Base-by-base conservation (phyloP, 177 flowering plant species). In the Tripterygium wilfordii region DNA sequence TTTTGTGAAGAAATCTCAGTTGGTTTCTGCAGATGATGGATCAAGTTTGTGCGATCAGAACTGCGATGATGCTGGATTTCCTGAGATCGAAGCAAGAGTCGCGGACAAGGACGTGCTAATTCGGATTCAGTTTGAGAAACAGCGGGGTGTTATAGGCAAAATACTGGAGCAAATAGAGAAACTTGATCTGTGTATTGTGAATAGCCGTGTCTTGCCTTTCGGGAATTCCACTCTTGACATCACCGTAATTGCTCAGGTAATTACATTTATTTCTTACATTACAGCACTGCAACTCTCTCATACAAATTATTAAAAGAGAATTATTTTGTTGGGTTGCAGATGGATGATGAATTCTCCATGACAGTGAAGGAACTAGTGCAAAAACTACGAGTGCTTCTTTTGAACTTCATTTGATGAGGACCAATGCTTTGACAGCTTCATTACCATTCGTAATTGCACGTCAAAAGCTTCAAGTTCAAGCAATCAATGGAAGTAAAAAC, bases 51-150 rank as follows among this genome's bases (percentile, higher is more conserved):
- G 48, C 2, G 64, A 71, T 9, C 78, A 69, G 36, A 69, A 45
- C 51, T 66, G 30, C 19, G 57, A 41, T 47, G 63, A 31, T 18
- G 56, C 36, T 2, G 54, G 48, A 1, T 61, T 77, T 2, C 77
- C 80, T 2, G 82, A 81, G 28, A 74, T 81, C 2, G 80, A 79
- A 54, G 82, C 67, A 1, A 71, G 73, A 53, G 72, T 72, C 29
- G 67, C 68, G 0, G 75, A 65, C 5, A 72, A 60, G 48, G 66
- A 72, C 29, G 59, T 74, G 0, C 68, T 81, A 9, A 58, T 81
- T 14, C 56, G 77, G 37, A 57, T 78, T 37, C 80, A 74, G 16
- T 74, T 76, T 23, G 75, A 69, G 64, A 74, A 66, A 28, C 67
- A 55, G 6, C 69, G 70, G 47, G 85, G 77, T 5, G 9, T 64